Evolutionary conservation across 495 filamentous ascomycete species (phyloP).

Genomic region (Penicillium roqueforti): DNA sequence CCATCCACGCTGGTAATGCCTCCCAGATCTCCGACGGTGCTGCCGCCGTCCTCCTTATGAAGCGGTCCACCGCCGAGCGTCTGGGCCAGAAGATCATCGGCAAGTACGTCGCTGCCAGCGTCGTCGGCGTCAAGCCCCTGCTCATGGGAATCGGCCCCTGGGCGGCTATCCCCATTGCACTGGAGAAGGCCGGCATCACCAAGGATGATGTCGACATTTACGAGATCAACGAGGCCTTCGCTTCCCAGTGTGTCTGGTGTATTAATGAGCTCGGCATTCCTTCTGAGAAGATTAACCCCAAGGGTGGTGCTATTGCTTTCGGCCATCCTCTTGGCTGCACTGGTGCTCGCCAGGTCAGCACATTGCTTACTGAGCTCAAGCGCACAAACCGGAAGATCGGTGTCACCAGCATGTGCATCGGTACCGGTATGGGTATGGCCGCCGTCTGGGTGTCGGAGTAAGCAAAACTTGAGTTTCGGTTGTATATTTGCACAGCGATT

Average conservation of each 20-base stretch:
- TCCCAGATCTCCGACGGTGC: constrained; percentile 94
- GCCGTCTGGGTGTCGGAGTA: constrained; percentile 90
- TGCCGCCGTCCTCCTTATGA: constrained; percentile 93
- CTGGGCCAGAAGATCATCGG: constrained; percentile 86
- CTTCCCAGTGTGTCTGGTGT: constrained; percentile 92
- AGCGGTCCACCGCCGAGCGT: constrained; percentile 81
- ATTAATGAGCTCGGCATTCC: constrained; percentile 81
- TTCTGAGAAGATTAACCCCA: constrained; percentile 81
- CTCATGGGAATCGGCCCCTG: constrained; percentile 96
- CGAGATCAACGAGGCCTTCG: constrained; percentile 99
- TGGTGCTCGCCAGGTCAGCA: constrained; percentile 88
- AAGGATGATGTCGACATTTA: constrained; percentile 94
- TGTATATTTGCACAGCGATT: constrained; percentile 34
- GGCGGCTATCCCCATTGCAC: constrained; percentile 90
- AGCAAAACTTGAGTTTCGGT: constrained; percentile 17
- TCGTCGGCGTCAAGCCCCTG: constrained; percentile 86
- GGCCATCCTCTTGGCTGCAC: constrained; percentile 96
- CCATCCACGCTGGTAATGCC: constrained; percentile 94
- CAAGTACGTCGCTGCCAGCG: constrained; percentile 78
- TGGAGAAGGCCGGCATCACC: constrained; percentile 77
- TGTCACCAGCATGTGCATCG: constrained; percentile 94
- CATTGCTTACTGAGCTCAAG: constrained; percentile 81
- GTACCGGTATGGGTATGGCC: constrained; percentile 97
- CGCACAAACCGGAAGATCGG: constrained; percentile 78
- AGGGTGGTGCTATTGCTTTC: constrained; percentile 98